Percentiles rank a stretch among this genome's conserved stretches.
phyloP scores from a whole-genome alignment of 495 filamentous ascomycete genomes.

The Durotheca rogersii region DNA sequence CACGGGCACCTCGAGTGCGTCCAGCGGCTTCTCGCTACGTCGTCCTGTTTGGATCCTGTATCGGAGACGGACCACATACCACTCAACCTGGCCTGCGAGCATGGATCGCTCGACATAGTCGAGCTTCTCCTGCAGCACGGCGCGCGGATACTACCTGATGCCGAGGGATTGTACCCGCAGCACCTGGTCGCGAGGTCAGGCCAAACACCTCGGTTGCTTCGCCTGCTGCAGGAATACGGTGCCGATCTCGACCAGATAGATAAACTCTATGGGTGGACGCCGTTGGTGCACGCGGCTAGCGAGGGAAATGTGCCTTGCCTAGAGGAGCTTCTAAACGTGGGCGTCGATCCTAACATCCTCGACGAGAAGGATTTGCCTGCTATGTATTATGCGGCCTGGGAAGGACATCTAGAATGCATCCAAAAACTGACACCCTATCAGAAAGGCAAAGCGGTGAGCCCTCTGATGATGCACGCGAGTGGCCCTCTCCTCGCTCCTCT shows the following conservation, averaged over 20 bases:
- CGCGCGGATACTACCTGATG: conserved; percentile 80
- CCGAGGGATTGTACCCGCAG: conserved; percentile 95
- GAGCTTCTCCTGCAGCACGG: conserved; percentile 76
- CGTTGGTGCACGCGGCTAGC: conserved; percentile 92
- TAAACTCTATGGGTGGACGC: conserved; percentile 96
- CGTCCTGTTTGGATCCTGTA: conserved; percentile 76
- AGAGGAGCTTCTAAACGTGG: conserved; percentile 70
- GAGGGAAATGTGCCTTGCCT: conserved; percentile 92
- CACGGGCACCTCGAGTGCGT: conserved; percentile 78
- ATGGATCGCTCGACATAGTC: conserved; percentile 80
- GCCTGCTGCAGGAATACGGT: conserved; percentile 79
- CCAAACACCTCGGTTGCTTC: conserved; percentile 71
- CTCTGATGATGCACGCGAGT: conserved; percentile 33
- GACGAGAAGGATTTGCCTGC: conserved; percentile 93
- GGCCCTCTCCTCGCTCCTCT: conserved; percentile 38
- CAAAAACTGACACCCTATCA: conserved; percentile 68
- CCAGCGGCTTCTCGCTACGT: conserved; percentile 65
- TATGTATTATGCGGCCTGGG: conserved; percentile 99
- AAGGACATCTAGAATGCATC: conserved; percentile 95
- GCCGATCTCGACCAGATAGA: conserved; percentile 92
- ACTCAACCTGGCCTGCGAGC: conserved; percentile 89
- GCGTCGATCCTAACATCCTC: conserved; percentile 69
- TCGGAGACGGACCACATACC: conserved; percentile 90
- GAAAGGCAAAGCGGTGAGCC: conserved; percentile 34
- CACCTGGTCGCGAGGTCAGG: conserved; percentile 93